These are phyloP conservation scores for Cyclocybe aegerita DNA, from an alignment of 768 basidiomycete species.

Conservation along the genomic window DNA sequence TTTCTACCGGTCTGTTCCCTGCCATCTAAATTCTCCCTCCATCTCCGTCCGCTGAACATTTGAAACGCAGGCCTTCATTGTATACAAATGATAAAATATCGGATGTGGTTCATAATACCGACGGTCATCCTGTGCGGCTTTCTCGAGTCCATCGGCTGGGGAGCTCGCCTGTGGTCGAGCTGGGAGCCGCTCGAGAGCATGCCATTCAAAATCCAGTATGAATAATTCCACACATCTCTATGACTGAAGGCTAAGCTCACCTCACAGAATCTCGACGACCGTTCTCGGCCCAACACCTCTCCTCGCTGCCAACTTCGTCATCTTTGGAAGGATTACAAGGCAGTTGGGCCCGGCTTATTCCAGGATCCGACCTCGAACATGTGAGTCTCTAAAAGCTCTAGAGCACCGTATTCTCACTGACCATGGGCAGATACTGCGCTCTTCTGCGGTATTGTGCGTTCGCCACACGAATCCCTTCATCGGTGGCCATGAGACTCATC, in stretches of 20 bases:
- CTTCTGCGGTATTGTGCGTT: constrained; percentile 34
- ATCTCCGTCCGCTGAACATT: not conserved
- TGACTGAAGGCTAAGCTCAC: not conserved
- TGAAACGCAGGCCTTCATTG: constrained; percentile 7
- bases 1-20: constrained; percentile 1
- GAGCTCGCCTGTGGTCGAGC: constrained; percentile 18
- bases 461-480: not conserved
- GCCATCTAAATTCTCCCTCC: not conserved
- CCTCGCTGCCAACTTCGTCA: constrained; percentile 57
- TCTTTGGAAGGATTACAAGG: constrained; percentile 46
- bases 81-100: constrained; percentile 11
- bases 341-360: constrained; percentile 44
- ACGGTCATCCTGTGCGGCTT: constrained; percentile 15
- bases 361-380: constrained; percentile 38
- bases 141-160: constrained; percentile 23
- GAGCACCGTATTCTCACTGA: not conserved
- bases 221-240: not conserved
- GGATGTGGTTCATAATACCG: constrained; percentile 20
- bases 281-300: constrained; percentile 58
- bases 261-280: constrained; percentile 40
- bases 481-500: not conserved
- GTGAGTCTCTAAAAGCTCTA: constrained; percentile 27
- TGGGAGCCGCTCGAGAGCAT: constrained; percentile 1
- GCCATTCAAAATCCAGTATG: constrained; percentile 20
- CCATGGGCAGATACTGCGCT: constrained; percentile 35